These are phyloP conservation scores for Planoprotostelium fungivorum DNA, from an alignment of 78 protist genomes.

Conservation along the genomic window DNA sequence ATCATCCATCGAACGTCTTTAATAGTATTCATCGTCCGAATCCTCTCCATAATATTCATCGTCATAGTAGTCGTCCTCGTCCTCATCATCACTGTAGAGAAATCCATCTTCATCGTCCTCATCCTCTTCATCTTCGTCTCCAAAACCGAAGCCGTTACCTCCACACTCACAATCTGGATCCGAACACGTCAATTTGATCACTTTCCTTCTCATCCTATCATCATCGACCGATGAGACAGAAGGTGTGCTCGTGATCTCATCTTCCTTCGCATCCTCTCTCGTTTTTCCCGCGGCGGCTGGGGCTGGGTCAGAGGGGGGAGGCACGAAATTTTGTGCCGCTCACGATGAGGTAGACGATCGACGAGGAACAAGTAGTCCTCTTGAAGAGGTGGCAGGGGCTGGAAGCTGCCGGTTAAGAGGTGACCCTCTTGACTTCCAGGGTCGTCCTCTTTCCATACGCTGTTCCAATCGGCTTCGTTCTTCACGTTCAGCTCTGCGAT, in stretches of 20 bases:
- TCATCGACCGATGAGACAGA: neutral
- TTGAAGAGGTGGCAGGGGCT: neutral
- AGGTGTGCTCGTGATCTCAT: neutral
- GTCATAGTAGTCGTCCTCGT: neutral
- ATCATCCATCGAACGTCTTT: too few relatives aligned
- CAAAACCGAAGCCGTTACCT: neutral
- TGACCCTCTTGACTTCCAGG: neutral
- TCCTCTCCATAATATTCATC: neutral
- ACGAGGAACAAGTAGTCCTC: neutral
- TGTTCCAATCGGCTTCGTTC: too few relatives aligned
- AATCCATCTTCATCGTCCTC: neutral
- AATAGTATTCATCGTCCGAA: too few relatives aligned
- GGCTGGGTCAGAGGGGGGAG: too few relatives aligned
- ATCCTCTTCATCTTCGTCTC: neutral
- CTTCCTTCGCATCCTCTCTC: neutral
- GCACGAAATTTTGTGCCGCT: too few relatives aligned
- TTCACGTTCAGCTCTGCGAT: too few relatives aligned
- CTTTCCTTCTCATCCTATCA: too few relatives aligned
- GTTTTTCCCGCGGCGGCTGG: neutral
- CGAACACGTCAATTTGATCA: too few relatives aligned
- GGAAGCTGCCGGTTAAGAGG: neutral
- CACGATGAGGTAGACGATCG: neutral
- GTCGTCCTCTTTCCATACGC: neutral
- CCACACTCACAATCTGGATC: neutral
- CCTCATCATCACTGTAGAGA: neutral